These are phyloP conservation scores for Osmanthus fragrans DNA, from an alignment of 257 asterid genomes.

Conservation along the genomic window DNA sequence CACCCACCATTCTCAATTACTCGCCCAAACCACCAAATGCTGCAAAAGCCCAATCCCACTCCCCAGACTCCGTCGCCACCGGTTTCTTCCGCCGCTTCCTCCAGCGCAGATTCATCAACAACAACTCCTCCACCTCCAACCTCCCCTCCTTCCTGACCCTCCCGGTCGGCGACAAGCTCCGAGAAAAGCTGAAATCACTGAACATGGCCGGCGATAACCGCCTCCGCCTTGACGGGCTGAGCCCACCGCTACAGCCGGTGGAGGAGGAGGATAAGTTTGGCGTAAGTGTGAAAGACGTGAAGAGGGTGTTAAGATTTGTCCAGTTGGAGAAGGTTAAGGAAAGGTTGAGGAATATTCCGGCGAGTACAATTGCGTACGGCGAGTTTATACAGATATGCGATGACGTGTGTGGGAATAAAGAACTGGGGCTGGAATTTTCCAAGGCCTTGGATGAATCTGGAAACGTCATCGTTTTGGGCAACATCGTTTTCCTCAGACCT, in stretches of 20 bases:
- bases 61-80: constrained; percentile 27
- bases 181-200: constrained; percentile 52
- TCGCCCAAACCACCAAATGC: constrained; percentile 24
- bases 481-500: not conserved
- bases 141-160: constrained; percentile 48
- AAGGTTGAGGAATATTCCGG: constrained; percentile 48
- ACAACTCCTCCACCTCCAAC: constrained; percentile 39
- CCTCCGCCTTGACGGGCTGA: constrained; percentile 32
- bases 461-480: not conserved
- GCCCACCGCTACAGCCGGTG: constrained; percentile 25
- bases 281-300: constrained; percentile 46
- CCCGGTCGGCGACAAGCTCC: constrained; percentile 64
- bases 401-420: constrained; percentile 41
- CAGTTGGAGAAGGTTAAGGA: constrained; percentile 52
- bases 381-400: constrained; percentile 56
- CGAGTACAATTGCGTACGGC: constrained; percentile 49
- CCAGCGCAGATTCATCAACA: constrained; percentile 52
- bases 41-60: constrained; percentile 20
- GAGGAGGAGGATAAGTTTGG: constrained; percentile 21
- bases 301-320: constrained; percentile 48
- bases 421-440: constrained; percentile 59
- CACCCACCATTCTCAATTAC: not conserved
- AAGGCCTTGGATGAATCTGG: constrained; percentile 48
- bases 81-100: constrained; percentile 45
- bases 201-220: constrained; percentile 37